Base-by-base conservation (phyloP, 768 basidiomycete genomes). In the Mycena rosella region DNA sequence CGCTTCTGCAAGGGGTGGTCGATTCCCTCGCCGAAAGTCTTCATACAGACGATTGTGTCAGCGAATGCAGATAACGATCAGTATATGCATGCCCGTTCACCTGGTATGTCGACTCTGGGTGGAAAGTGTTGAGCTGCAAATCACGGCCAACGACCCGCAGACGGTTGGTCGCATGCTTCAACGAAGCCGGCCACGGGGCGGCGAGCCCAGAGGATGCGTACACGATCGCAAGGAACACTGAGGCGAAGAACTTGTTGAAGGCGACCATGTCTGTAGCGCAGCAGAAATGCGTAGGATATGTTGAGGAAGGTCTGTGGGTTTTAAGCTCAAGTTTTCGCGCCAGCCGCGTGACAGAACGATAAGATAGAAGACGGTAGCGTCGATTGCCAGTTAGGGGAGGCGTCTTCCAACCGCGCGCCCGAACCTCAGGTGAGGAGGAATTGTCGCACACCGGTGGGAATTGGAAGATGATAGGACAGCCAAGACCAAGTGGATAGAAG, bases 1-100 rank as follows among this genome's bases (percentile, higher is more conserved):
- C 66, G 66, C 26, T 55, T 60, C 5, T 24, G 49, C 20, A 60
- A 38, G 6, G 73, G 58, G 64, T 75, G 74, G 14, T 74, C 73
- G 42, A 77, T 54, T 11, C 76, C 78, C 13, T 63, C 63, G n/a
- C 73, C 74, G 59, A 77, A 79, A 1, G 77, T 77, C 78, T 80
- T 13, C 3, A 29, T 10, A 9, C 17, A 40, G 8, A 4, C 6
- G 32, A 34, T 34, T 34, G 32, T 13, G 32, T 34, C 32, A 34
- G 32, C 13, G 10, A 38, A 3, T 38, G 38, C 10, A 38, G 38
- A 34, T 34, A 13, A 13, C 10, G 38, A 40, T 11, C 4, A 34
- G 45, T 11, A 26, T 1, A 40, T 20, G 38, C 4, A 45, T 36
- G 56, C 60, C 49, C n/a, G n/a, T n/a, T n/a, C 51, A 75, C 77